Base-by-base conservation (phyloP, 2,329 filamentous ascomycete species). In the Lasiodiplodia sp. region DNA sequence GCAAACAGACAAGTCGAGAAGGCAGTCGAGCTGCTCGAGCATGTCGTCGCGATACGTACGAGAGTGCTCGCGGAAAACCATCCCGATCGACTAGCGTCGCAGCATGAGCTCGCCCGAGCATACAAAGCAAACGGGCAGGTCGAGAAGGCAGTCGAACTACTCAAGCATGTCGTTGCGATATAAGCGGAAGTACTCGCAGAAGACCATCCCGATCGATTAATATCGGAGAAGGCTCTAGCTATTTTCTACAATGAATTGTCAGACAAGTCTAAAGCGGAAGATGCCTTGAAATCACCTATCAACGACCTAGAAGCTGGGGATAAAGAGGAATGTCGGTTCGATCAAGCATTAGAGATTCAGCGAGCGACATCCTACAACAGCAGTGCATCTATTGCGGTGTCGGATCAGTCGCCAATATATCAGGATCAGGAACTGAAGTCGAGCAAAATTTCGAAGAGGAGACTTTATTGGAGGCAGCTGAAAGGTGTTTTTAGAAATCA, bases 151-250 rank as follows among this genome's bases (percentile, higher is more conserved):
- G 25, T 25, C 25, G 25, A 25, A 3, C 25, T 25, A 3, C 25
- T 81, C 60, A 66, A 77, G 14, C 72, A 78, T 38, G 79, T 81
- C 34, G 25, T 25, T 4, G 25, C 25, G 2, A 25, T 25, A 28
- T 1, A 34, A 10, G 18, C 12, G 53, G n/a, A 62, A 67, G 68
- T 67, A 52, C 68, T 70, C 23, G 47, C 3, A 63, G 69, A 56
- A 56, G 53, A 56, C 53, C 31, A 56, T 56, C 53, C 53, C 8
- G 1, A 3, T 37, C 53, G 31, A 38, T 23, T 56, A 56, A 21
- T 14, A 56, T 56, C 31, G 3, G n/a, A 38, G 53, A 23, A 18
- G 1, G 8, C 23, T 11, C 34, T 56, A 34, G 53, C 53, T 56
- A 2, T 6, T 56, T 38, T 56, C 53, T 56, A 37, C 38, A 7